phyloP scores from a whole-genome alignment of 345 rosid species.

The Gossypium turneri region DNA sequence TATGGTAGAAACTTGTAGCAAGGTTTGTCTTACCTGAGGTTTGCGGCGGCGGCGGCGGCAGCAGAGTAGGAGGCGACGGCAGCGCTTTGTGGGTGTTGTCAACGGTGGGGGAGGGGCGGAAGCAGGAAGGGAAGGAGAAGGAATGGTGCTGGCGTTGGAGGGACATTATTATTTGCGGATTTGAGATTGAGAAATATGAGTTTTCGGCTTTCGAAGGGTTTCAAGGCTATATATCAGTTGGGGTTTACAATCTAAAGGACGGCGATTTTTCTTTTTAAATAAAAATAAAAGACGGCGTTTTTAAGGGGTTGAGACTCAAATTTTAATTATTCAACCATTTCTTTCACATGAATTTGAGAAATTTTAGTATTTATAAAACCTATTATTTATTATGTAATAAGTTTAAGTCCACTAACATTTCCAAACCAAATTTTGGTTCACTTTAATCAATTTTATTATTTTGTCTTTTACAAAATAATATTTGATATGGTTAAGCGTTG shows the following conservation, averaged over 20 bases:
- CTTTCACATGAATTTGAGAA: too few species aligned
- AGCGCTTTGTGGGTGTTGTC: constrained; percentile 21
- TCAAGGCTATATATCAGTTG: too few species aligned
- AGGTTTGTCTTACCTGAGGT: constrained; percentile 47
- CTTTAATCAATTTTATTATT: not conserved
- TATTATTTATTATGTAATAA: too few species aligned
- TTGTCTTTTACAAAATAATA: too few species aligned
- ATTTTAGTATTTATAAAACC: too few species aligned
- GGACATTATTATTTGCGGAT: constrained; percentile 46
- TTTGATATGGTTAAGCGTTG: rapidly evolving
- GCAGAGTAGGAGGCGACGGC: constrained; percentile 30
- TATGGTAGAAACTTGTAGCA: constrained; percentile 69
- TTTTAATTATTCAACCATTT: too few species aligned
- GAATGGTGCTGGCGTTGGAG: constrained; percentile 23
- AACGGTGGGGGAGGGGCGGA: constrained; percentile 37
- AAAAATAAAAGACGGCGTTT: not conserved
- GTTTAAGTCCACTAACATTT: too few species aligned
- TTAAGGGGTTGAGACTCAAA: not conserved
- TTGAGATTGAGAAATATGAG: not conserved
- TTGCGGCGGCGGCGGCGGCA: constrained; percentile 7
- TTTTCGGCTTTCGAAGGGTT: not conserved
- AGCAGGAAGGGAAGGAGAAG: constrained; percentile 40
- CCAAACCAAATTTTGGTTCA: not conserved
- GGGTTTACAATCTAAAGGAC: too few species aligned
- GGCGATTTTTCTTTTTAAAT: too few species aligned